Evolutionary conservation across 495 filamentous ascomycete genomes (phyloP), one percentile per base, ranked within the genome.

Genomic region (Cercophora newfieldiana): DNA sequence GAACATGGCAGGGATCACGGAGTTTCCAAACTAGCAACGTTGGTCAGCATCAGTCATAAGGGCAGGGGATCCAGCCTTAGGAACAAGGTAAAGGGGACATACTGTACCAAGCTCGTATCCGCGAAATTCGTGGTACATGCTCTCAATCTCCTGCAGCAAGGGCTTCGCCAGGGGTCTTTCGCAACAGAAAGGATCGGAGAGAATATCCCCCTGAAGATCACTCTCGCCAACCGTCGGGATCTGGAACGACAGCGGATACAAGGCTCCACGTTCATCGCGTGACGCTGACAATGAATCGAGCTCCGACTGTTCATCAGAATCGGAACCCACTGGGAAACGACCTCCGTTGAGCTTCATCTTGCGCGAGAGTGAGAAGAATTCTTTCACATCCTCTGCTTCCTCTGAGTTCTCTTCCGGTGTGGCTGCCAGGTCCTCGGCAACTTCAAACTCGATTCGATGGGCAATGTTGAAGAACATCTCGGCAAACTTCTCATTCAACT

Each of bases 1-100:
- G 72, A 86, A 82, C 14, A 80, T 69, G 5, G 66, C 81, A 1
- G 74, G 69, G 1, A 87, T 66, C 0, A 88, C 53, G 0, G 76
- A 56, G 3, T 68, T 48, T 29, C 80, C 76, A 68, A 85, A 65
- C 74, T 78, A 49, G 53, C n/a, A 28, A 24, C 51, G 18, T 33
- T 53, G 18, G 49, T 64, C 6, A 68, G 64, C 2, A 48, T 26
- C 7, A 29, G 12, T 37, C 10, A 18, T 2, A 22, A 7, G 19
- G 8, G 12, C 51, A 55, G 5, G 18, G 21, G 18, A 22, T 6
- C 6, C 18, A 6, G 4, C 6, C 5, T 3, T 22, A 16, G 21
- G 10, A 1, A n/a, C 16, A 22, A 2, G 24, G 4, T 8, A 26
- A 19, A 22, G 19, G n/a, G n/a, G n/a, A 30, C 54, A 3, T 57